A percentile compares a stretch with the other conserved stretches of the same genome.
These are phyloP conservation scores for Daldinia bambusicola DNA, from an alignment of 495 filamentous ascomycete genomes.

Conservation along the genomic window DNA sequence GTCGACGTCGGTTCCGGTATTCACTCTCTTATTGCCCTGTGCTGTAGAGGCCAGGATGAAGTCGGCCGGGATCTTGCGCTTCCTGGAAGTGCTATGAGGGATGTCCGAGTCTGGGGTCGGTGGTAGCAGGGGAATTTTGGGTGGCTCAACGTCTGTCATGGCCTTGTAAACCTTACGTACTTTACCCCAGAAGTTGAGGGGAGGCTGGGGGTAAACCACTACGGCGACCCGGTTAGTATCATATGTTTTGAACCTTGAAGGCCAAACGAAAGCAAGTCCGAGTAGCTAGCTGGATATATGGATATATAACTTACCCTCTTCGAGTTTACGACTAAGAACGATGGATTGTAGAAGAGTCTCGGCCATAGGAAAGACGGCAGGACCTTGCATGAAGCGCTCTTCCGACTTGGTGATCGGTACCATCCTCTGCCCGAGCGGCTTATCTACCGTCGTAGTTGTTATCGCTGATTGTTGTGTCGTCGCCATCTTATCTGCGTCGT, in stretches of 20 bases:
- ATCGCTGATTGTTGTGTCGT: not conserved
- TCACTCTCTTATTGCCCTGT: not conserved
- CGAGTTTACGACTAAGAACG: constrained; percentile 33
- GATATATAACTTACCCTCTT: constrained; percentile 33
- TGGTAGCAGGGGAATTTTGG: constrained; percentile 38
- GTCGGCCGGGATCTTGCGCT: constrained; percentile 46
- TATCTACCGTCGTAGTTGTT: no score
- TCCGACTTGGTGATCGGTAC: constrained; percentile 19
- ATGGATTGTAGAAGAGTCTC: constrained; percentile 45
- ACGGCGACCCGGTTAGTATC: constrained; percentile 9
- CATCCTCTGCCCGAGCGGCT: not conserved
- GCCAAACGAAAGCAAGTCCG: not conserved
- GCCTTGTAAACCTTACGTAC: constrained; percentile 11
- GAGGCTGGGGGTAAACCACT: constrained; percentile 25
- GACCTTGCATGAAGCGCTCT: constrained; percentile 37
- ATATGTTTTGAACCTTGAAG: not conserved
- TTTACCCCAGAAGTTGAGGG: constrained; percentile 5
- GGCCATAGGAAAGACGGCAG: constrained; percentile 47
- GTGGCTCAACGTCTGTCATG: not conserved
- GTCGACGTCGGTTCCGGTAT: not conserved
- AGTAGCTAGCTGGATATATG: no score
- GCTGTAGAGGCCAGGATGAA: constrained; percentile 18
- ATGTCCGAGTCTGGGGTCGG: constrained; percentile 12
- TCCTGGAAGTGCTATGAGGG: constrained; percentile 44
- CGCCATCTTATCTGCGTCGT: not conserved